phyloP scores from a whole-genome alignment of 805 yeast species.

The Candida germanica region DNA sequence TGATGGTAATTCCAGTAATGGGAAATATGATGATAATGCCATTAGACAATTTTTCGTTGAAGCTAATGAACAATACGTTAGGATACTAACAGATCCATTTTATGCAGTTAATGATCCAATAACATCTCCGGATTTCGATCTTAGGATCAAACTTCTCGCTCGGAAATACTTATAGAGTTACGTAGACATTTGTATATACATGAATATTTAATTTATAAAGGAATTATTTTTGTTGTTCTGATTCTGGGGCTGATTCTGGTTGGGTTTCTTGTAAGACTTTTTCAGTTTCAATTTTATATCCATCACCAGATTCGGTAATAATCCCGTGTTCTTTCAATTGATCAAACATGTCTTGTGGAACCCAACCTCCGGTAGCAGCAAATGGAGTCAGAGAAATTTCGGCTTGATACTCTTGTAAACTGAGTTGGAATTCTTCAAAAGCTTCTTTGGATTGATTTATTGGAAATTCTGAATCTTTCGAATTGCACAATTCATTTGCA shows the following conservation, averaged over 20 bases:
- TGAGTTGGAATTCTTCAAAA: slow-evolving; percentile 53
- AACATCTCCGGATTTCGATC: slow-evolving; percentile 69
- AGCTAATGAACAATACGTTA: slow-evolving; percentile 82
- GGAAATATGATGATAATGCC: slow-evolving; percentile 55
- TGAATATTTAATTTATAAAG: slow-evolving; percentile 6
- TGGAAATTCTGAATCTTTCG: slow-evolving; percentile 49
- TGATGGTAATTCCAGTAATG: slow-evolving; percentile 26
- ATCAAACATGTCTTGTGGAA: slow-evolving; percentile 90
- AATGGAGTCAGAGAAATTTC: slow-evolving; percentile 72
- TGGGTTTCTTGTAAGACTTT: slow-evolving; percentile 16
- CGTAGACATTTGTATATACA: slow-evolving; percentile 5
- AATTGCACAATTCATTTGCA: slow-evolving; percentile 53
- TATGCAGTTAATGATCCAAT: slow-evolving; percentile 75
- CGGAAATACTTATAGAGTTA: slow-evolving; percentile 60
- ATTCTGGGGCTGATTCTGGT: not conserved
- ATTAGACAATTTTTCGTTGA: slow-evolving; percentile 83
- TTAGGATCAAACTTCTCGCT: slow-evolving; percentile 66
- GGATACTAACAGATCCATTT: slow-evolving; percentile 82
- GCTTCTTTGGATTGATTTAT: slow-evolving; percentile 56
- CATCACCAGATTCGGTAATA: slow-evolving; percentile 53
- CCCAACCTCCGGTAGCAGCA: slow-evolving; percentile 91
- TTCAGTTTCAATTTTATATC: slow-evolving; percentile 35
- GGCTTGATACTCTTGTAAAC: slow-evolving; percentile 64
- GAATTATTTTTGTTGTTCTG: not conserved
- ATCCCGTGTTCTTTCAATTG: slow-evolving; percentile 65